Conservation (phyloP, 257 asterid species). For the Asclepias syriaca region DNA sequence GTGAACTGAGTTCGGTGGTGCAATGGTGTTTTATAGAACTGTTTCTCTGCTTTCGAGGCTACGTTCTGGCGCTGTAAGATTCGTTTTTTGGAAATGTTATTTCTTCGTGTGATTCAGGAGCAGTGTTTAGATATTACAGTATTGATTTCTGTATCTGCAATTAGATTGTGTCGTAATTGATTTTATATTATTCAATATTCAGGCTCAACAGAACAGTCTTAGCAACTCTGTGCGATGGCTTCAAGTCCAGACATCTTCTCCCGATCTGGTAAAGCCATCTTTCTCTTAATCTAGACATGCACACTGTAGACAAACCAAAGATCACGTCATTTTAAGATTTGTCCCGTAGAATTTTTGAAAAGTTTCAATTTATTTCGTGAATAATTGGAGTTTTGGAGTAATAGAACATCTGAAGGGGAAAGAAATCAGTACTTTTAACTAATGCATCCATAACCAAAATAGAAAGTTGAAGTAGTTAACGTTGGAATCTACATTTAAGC, state of each 20-base stretch:
- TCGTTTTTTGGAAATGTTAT: neutral
- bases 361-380: neutral
- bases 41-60: conserved; percentile 31
- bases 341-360: neutral
- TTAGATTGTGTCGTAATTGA: neutral
- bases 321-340: neutral
- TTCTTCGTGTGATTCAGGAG: neutral
- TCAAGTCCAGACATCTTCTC: conserved; percentile 79
- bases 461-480: neutral
- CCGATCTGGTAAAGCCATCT: conserved; percentile 42
- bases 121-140: neutral
- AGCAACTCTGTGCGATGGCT: conserved; percentile 77
- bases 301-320: neutral
- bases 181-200: neutral
- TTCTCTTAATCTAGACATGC: neutral
- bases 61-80: conserved; percentile 33
- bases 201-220: conserved; percentile 62
- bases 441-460: neutral
- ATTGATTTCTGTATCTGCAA: neutral
- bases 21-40: conserved; percentile 30
- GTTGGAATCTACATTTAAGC: neutral
- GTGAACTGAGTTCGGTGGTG: neutral
- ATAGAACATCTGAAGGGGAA: neutral
- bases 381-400: neutral
- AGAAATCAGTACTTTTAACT: neutral